Evolutionary conservation across 176 grass and related monocot species (phyloP).

Genomic region (Cymbopogon citratus): DNA sequence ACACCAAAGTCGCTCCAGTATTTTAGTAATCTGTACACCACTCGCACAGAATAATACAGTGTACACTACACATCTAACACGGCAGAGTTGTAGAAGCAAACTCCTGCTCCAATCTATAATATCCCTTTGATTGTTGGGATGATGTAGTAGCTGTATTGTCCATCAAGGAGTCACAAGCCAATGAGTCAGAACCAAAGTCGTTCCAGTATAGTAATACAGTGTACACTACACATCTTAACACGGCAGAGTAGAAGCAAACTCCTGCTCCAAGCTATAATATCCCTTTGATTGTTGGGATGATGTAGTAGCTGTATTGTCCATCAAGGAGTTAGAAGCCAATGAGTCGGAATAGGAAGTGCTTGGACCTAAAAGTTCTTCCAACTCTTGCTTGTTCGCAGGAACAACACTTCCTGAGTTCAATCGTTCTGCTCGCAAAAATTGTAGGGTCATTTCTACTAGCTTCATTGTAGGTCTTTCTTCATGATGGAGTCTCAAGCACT

Average conservation of each 20-base stretch:
- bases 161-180: neutral
- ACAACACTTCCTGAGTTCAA: neutral
- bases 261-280: no score
- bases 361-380: neutral
- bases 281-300: no score
- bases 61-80: neutral
- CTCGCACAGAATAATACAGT: neutral
- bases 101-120: neutral
- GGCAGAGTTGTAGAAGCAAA: neutral
- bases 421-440: neutral
- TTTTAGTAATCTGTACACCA: neutral
- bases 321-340: neutral
- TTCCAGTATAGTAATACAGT: no score
- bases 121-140: neutral
- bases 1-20: no score
- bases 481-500: neutral
- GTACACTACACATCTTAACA: no score
- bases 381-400: neutral
- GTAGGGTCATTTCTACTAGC: neutral
- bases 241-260: no score
- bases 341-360: neutral
- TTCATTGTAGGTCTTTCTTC: neutral
- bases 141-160: neutral
- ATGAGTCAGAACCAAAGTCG: no score
- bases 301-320: no score